Base-by-base conservation (phyloP, 495 filamentous ascomycete species). In the Aspergillus haitiensis region DNA sequence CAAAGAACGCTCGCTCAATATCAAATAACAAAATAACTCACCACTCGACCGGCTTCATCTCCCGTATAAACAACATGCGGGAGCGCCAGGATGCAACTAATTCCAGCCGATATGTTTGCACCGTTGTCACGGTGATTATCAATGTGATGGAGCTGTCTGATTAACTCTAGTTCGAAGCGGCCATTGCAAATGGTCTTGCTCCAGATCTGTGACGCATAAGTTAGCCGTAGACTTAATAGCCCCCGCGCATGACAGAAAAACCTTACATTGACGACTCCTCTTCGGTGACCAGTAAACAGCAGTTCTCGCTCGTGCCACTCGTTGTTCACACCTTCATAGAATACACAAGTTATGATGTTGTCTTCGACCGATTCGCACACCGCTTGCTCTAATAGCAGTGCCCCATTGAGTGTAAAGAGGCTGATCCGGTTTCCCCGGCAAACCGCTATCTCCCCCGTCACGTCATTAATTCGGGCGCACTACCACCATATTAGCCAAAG, bases 241-340 rank as follows among this genome's bases (percentile, higher is more conserved):
- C 13, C n/a, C 13, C 7, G 10, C 4, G 11, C 37, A 18, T 8
- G 7, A 31, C 21, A 27, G 34, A 31, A 21, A 40, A 0, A 7
- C 60, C 69, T 62, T 64, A 82, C 85, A 71, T 96, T 97, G 40
- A 93, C 93, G 10, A 93, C 82, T 0, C 94, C 94, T 49, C 87
- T 74, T 67, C 81, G 79, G 65, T 97, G 95, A 0, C 94, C 94
- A 0, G 93, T 98, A 51, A 98, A 89, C 36, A 97, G 73, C 37
- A 98, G 76, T 36, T 89, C 86, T 37, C 88, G 86, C 76, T 95
- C 92, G 0, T 96, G 79, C 89, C 93, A 98, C 77, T 97, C 94
- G 63, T 92, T 96, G 0, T 88, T 88, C 0, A 85, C 81, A 0
- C 94, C 94, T 70, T 98, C 93, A 76, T 97, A 98, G 71, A 95